Evolutionary conservation across 352 stramenopile genomes (phyloP), one percentile per base, ranked within the genome.

Genomic region (Blastocystis sp.): DNA sequence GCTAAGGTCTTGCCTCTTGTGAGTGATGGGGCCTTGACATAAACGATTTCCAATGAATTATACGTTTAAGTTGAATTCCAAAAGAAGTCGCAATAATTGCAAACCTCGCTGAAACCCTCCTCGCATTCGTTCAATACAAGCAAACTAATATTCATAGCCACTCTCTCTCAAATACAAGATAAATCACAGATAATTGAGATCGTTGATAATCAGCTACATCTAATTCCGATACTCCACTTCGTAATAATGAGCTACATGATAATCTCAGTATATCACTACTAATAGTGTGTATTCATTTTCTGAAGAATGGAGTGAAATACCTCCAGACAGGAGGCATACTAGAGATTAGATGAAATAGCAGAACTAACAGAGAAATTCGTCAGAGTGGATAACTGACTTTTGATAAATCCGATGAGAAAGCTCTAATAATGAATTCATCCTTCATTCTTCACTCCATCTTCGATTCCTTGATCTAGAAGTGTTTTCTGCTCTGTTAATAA

Each of bases 11-110:
- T 58, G 3, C 27, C 21, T 21, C 37, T 58, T 1, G 69, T 59
- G 7, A 80, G 21, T 7, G 69, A 1, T 21, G 69, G 69, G n/a
- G 69, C 5, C 69, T 80, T 58, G 16, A 37, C 9, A 61, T n/a
- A 57, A 5, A 63, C 14, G 14, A 39, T 27, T 29, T 6, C 27
- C 5, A 27, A 52, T 29, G 2, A 27, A 63, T 14, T 21, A 6
- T 39, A 80, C 69, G 39, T 80, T 80, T 27, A 58, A 42, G 24
- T 80, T 80, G 43, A 80, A 80, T 54, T 80, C 69, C 35, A 80
- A 59, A 19, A 80, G 46, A 27, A 80, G 43, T 29, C 21, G 46
- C 16, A 80, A 52, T 4, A 80, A 29, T 37, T 63, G 39, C 1
- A 80, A 35, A 12, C 69, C 69, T 5, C 69, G 12, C 19, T 24